Evolutionary conservation across 768 basidiomycete genomes (phyloP).

Genomic region (Russula lepida): DNA sequence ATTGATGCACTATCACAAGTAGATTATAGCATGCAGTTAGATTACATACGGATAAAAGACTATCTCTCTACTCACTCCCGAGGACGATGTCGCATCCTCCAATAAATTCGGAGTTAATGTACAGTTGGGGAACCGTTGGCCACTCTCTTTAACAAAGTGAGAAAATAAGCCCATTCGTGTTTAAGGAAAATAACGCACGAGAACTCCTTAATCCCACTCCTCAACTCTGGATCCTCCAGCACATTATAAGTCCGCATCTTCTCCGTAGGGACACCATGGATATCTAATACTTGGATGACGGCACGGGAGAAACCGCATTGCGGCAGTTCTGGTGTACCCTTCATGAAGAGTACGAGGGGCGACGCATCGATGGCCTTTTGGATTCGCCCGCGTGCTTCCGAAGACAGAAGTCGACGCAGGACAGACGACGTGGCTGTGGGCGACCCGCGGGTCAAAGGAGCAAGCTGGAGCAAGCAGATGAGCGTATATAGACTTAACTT

Average conservation of each 20-base stretch:
- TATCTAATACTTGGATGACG: constrained; percentile 80
- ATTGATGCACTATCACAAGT: constrained; percentile 75
- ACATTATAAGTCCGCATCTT: constrained; percentile 90
- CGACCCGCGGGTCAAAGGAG: constrained; percentile 19
- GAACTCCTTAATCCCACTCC: constrained; percentile 89
- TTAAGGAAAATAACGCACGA: constrained; percentile 54
- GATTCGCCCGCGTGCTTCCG: constrained; percentile 54
- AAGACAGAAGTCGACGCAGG: constrained; percentile 46
- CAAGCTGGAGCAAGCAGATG: background rate
- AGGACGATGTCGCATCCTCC: constrained; percentile 95
- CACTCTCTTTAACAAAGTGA: constrained; percentile 56
- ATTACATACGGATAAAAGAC: background rate
- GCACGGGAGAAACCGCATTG: constrained; percentile 97
- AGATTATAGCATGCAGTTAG: constrained; percentile 1
- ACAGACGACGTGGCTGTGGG: constrained; percentile 22
- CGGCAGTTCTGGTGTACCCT: constrained; percentile 79
- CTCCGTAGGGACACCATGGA: constrained; percentile 70
- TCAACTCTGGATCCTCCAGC: constrained; percentile 73
- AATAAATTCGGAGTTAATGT: constrained; percentile 90
- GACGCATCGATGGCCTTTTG: constrained; percentile 62
- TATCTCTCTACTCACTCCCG: constrained; percentile 52
- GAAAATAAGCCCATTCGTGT: background rate
- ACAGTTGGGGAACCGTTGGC: constrained; percentile 96
- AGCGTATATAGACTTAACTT: too few relatives aligned
- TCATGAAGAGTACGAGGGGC: constrained; percentile 97